Evolutionary conservation across 352 stramenopile species (phyloP), one percentile per base, ranked within the genome.

Genomic region (Phytophthora cryptogea): DNA sequence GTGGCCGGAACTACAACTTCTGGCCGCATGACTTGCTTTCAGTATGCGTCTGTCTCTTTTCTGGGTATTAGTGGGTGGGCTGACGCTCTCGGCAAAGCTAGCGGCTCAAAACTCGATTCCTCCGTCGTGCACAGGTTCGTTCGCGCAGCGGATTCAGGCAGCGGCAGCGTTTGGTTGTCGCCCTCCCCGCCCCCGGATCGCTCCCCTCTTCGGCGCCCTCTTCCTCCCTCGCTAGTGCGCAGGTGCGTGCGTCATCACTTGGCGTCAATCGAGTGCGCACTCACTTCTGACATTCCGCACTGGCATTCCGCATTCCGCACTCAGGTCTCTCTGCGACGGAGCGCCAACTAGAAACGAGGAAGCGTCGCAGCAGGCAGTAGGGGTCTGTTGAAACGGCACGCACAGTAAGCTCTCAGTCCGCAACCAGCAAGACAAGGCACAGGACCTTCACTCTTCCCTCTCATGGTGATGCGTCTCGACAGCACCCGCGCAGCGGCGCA

Each of bases 81-180:
- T 46, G 43, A 40, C 41, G 41, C 20, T 59, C 31, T 46, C 35
- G 42, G 27, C 35, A 41, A 36, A 39, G 45, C 45, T 14, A 36
- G 37, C 40, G 28, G 20, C 20, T 23, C 41, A 46, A 64, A 56
- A 51, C 20, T 59, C 57, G 27, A 45, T 55, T 55, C 48, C 48
- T 46, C 28, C 48, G 11, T 46, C 26, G 45, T 16, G 30, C 45
- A 52, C 45, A 52, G 16, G 45, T 53, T 53, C 45, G 28, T 23
- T 23, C 47, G 36, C 36, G 26, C 23, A 56, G 52, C 53, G 46
- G 55, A 55, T 45, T 63, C 47, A 68, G 53, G 52, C 50, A 54
- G 68, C 68, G 63, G 63, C 68, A 73, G 67, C 67, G 54, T 62
- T 75, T 47, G 67, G 67, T 75, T 75, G 63, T 76, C 68, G 63